These are phyloP conservation scores for Erysimum cheiranthoides DNA, from an alignment of 345 rosid species.

Conservation along the genomic window DNA sequence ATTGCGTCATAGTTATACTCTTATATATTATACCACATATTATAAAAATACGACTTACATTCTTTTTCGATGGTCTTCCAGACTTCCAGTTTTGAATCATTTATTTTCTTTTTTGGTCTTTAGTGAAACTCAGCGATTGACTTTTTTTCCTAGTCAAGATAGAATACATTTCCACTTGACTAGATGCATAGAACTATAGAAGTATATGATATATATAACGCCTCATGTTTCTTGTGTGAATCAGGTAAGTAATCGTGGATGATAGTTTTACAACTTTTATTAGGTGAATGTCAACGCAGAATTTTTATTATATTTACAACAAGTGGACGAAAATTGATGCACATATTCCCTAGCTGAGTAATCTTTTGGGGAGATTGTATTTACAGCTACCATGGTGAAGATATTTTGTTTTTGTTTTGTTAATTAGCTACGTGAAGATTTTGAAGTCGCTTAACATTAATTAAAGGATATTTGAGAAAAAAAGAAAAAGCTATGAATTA, in stretches of 20 bases:
- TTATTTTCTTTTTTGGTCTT: background rate
- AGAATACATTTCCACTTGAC: background rate
- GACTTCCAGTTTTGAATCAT: too few relatives aligned
- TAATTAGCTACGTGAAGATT: background rate
- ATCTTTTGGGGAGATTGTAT: background rate
- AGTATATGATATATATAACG: background rate
- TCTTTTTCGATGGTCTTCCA: too few relatives aligned
- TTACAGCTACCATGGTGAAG: too few relatives aligned
- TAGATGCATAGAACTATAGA: background rate
- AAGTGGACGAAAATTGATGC: too few relatives aligned
- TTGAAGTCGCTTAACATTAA: background rate
- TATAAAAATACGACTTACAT: background rate
- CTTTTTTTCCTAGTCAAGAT: background rate
- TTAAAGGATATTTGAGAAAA: background rate
- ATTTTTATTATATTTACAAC: too few relatives aligned
- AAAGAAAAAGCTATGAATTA: too few relatives aligned
- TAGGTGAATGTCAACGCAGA: background rate
- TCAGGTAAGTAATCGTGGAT: background rate
- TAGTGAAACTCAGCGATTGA: background rate
- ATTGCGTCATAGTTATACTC: background rate
- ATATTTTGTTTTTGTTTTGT: too few relatives aligned
- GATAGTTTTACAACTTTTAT: background rate
- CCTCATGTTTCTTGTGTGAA: background rate
- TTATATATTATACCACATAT: background rate
- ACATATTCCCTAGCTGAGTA: too few relatives aligned